Conservation (phyloP, 164 flowering plant genomes). For the Magnolia officinalis region DNA sequence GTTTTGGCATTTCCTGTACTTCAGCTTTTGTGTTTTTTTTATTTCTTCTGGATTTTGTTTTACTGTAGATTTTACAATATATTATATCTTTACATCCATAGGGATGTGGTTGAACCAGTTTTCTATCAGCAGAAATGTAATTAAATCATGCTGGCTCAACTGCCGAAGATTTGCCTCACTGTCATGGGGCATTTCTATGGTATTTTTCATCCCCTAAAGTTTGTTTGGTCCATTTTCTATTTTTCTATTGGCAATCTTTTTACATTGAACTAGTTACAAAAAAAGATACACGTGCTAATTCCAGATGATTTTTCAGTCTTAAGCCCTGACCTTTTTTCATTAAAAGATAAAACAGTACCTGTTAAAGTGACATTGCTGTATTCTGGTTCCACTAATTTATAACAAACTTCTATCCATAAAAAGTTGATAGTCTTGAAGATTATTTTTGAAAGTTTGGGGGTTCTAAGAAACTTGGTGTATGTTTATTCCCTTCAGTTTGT, state of each 20-base stretch:
- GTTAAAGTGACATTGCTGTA: background rate
- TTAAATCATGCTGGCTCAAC: background rate
- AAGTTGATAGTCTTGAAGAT: background rate
- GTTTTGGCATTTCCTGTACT: background rate
- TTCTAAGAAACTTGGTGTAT: background rate
- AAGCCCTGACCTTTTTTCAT: too few relatives aligned
- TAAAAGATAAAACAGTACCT: too few relatives aligned
- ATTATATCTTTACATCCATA: too few relatives aligned
- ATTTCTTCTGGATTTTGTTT: background rate
- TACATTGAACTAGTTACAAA: background rate
- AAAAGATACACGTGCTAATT: background rate
- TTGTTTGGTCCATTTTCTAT: background rate
- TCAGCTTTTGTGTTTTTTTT: background rate
- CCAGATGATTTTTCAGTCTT: background rate
- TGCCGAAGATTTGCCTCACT: background rate
- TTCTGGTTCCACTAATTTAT: background rate
- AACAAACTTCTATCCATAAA: background rate
- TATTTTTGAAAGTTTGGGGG: background rate
- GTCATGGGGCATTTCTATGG: background rate
- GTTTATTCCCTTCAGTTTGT: background rate
- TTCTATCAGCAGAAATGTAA: background rate
- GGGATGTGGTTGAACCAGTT: background rate
- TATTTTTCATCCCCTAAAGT: background rate
- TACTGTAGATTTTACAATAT: background rate
- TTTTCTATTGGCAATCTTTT: background rate